phyloP scores from a whole-genome alignment of 2,329 filamentous ascomycete species.

The Hortaea sp. region DNA sequence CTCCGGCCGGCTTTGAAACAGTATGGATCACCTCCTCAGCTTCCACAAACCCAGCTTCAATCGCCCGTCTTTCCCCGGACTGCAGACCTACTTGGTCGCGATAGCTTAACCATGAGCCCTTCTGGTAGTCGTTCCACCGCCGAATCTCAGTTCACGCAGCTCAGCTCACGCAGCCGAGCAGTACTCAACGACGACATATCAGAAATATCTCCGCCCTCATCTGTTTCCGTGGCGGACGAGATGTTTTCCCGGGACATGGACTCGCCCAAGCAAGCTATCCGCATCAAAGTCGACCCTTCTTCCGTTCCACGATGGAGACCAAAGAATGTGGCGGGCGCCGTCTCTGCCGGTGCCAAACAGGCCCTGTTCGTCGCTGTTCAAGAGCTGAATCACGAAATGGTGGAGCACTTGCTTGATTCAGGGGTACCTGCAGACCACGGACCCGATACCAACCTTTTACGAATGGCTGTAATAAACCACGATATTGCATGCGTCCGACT shows the following conservation, averaged over 20 bases:
- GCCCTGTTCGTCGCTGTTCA: slow-evolving; percentile 30
- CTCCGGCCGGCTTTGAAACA: background rate
- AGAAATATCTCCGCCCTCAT: slow-evolving; percentile 14
- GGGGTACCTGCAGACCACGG: slow-evolving; percentile 10
- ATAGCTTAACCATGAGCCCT: background rate
- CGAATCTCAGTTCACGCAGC: slow-evolving; percentile 1
- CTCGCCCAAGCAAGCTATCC: slow-evolving; percentile 35
- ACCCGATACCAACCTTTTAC: slow-evolving; percentile 8
- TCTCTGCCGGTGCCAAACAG: slow-evolving; percentile 24
- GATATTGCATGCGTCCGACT: slow-evolving; percentile 36
- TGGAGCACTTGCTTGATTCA: slow-evolving; percentile 21
- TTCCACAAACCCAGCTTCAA: background rate
- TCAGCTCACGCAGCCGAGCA: slow-evolving; percentile 10
- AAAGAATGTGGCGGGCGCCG: slow-evolving; percentile 12
- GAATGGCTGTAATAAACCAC: slow-evolving; percentile 15
- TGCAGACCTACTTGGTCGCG: background rate
- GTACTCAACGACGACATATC: slow-evolving; percentile 7
- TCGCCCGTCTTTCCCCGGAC: background rate
- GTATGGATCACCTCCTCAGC: background rate
- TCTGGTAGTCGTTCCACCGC: background rate
- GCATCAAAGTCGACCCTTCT: slow-evolving; percentile 33
- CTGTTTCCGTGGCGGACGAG: slow-evolving; percentile 9
- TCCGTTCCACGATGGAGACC: slow-evolving; percentile 14
- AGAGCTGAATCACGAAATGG: slow-evolving; percentile 17
- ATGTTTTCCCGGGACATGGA: slow-evolving; percentile 27